These are phyloP conservation scores for Ceriops decandra DNA, from an alignment of 345 rosid species.

Conservation along the genomic window DNA sequence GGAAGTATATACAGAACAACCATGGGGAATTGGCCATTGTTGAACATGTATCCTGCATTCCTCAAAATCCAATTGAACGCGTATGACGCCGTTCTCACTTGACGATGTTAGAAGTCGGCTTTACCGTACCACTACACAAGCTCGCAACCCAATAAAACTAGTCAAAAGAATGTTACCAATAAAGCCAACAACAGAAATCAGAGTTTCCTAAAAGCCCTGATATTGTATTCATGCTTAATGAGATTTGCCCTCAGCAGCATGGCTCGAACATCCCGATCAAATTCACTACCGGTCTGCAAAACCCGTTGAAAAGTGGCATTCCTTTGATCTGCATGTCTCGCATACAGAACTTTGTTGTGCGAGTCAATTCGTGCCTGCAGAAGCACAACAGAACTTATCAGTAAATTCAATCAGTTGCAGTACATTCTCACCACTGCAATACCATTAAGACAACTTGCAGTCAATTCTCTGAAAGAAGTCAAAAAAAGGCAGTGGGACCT, in stretches of 20 bases:
- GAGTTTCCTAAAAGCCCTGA: constrained; percentile 53
- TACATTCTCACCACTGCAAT: background rate
- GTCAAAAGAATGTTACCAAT: constrained; percentile 4
- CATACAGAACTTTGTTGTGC: constrained; percentile 92
- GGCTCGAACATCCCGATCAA: constrained; percentile 80
- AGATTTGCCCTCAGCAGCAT: constrained; percentile 90
- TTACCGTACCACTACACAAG: background rate
- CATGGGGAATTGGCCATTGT: background rate
- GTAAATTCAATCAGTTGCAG: background rate
- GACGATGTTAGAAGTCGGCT: constrained; percentile 3
- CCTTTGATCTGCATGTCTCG: constrained; percentile 97
- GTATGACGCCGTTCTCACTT: constrained; percentile 9
- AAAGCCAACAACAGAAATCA: constrained; percentile 28
- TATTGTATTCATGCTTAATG: constrained; percentile 72
- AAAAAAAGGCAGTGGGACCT: no score
- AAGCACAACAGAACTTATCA: background rate
- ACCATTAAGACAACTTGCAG: background rate
- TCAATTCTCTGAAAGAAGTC: no score
- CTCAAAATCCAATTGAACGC: constrained; percentile 18
- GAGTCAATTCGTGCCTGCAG: constrained; percentile 97
- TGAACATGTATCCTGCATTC: constrained; percentile 14
- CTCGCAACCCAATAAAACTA: constrained; percentile 5
- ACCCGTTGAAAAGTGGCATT: constrained; percentile 92
- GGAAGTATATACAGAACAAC: constrained; percentile 33
- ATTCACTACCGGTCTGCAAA: constrained; percentile 85